Percentiles rank a stretch among this genome's conserved stretches.
Conservation (phyloP, 1,139 yeast genomes). For the Tardiomyces depauwii region DNA sequence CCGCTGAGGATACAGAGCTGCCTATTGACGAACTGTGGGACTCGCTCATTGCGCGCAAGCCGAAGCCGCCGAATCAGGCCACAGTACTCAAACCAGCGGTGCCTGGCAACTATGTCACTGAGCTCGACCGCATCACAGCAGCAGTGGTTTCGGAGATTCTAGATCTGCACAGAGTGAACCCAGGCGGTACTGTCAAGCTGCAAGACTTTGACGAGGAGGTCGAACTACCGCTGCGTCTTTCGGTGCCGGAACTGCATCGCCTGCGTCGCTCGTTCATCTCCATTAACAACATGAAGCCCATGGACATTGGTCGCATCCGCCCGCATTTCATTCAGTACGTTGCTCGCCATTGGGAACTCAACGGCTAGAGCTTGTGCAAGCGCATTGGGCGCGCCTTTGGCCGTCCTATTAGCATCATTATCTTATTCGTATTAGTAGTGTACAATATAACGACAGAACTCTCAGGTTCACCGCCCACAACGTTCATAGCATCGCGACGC, state of each 20-base stretch:
- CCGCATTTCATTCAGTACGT: slow-evolving; percentile 67
- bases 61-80: slow-evolving; percentile 35
- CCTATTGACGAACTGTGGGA: slow-evolving; percentile 69
- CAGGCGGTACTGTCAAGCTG: slow-evolving; percentile 38
- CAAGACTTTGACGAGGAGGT: slow-evolving; percentile 33
- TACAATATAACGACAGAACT: too few species aligned
- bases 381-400: neutral
- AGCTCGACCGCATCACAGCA: slow-evolving; percentile 64
- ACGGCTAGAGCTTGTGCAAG: neutral
- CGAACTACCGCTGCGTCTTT: slow-evolving; percentile 54
- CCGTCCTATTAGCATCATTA: too few species aligned
- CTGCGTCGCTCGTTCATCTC: slow-evolving; percentile 71
- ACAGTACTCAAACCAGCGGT: slow-evolving; percentile 53
- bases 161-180: slow-evolving; percentile 48
- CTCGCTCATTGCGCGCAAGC: slow-evolving; percentile 48
- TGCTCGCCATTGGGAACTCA: slow-evolving; percentile 12
- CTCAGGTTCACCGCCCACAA: too few species aligned
- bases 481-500: too few species aligned
- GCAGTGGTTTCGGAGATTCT: slow-evolving; percentile 46
- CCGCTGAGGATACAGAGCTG: slow-evolving; percentile 42
- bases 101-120: slow-evolving; percentile 69
- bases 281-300: slow-evolving; percentile 66
- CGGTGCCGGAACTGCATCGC: slow-evolving; percentile 73
- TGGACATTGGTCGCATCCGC: slow-evolving; percentile 52
- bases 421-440: too few species aligned